A percentile compares a stretch with the other conserved stretches of the same genome.
phyloP scores from a whole-genome alignment of 2,329 filamentous ascomycete genomes.

The Rhinocladiella similis region DNA sequence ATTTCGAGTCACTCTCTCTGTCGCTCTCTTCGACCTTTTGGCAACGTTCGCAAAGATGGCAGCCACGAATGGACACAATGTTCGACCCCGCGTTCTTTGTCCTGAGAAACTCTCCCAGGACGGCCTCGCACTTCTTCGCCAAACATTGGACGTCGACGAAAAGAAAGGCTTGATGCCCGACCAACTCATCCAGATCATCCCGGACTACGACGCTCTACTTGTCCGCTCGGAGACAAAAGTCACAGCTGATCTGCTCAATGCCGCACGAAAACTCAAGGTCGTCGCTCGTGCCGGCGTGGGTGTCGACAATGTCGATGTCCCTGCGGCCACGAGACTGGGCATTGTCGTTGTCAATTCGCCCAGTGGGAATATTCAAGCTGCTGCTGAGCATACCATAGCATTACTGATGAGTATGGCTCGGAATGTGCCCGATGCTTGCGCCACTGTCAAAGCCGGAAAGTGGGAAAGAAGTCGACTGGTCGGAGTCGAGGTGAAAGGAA shows the following conservation, averaged over 20 bases:
- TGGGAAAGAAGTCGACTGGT: slow-evolving; percentile 76
- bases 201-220: slow-evolving; percentile 72
- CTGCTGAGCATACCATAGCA: slow-evolving; percentile 75
- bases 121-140: slow-evolving; percentile 67
- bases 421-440: slow-evolving; percentile 69
- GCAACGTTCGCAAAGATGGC: slow-evolving; percentile 9
- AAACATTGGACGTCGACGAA: slow-evolving; percentile 69
- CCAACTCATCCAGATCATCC: slow-evolving; percentile 67
- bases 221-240: slow-evolving; percentile 82
- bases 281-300: slow-evolving; percentile 80
- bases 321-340: slow-evolving; percentile 68
- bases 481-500: slow-evolving; percentile 75
- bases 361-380: slow-evolving; percentile 76
- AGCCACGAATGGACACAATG: slow-evolving; percentile 21
- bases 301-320: slow-evolving; percentile 79
- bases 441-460: slow-evolving; percentile 67
- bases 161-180: slow-evolving; percentile 61
- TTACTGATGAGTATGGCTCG: slow-evolving; percentile 72
- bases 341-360: slow-evolving; percentile 81
- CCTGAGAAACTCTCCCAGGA: slow-evolving; percentile 80
- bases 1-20: background rate
- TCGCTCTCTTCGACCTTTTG: background rate
- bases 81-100: slow-evolving; percentile 62
- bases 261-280: slow-evolving; percentile 69
- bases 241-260: slow-evolving; percentile 65